Percentiles rank a stretch among this genome's conserved stretches.
Conservation (phyloP, 139 green algal species). For the Axilococcus clingmanii region DNA sequence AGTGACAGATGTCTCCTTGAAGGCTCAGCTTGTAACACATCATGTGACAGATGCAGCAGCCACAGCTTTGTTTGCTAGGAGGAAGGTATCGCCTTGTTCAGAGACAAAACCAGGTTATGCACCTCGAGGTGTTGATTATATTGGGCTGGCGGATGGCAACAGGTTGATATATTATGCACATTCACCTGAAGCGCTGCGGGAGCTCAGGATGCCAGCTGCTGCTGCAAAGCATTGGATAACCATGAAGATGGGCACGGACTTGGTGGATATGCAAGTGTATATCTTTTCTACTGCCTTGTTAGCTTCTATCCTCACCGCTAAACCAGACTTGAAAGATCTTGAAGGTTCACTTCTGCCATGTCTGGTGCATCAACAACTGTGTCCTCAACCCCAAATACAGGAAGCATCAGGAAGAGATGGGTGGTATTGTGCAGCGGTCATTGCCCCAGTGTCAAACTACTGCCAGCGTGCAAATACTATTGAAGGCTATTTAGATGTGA, state of each 20-base stretch:
- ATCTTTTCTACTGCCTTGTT: conserved; percentile 42
- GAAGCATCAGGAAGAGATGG: not conserved
- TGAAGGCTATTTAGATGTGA: conserved; percentile 28
- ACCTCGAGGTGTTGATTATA: conserved; percentile 69
- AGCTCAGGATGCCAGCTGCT: conserved; percentile 37
- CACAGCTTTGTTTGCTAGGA: conserved; percentile 48
- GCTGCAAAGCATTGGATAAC: conserved; percentile 15
- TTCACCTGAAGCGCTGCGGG: conserved; percentile 36
- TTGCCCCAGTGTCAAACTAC: conserved; percentile 18
- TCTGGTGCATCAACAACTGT: conserved; percentile 44
- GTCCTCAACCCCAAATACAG: too few relatives aligned
- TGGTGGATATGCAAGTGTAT: conserved; percentile 49
- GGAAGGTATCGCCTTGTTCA: conserved; percentile 33
- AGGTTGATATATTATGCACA: conserved; percentile 59
- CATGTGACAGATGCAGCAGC: conserved; percentile 34
- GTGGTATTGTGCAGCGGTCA: conserved; percentile 19
- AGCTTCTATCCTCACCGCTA: conserved; percentile 28
- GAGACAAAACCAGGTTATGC: conserved; percentile 72
- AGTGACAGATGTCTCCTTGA: conserved; percentile 45
- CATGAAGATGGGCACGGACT: conserved; percentile 32
- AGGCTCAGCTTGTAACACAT: conserved; percentile 30
- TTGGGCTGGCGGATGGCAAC: conserved; percentile 20
- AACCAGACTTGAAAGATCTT: conserved; percentile 27
- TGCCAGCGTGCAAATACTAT: conserved; percentile 31
- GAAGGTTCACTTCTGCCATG: conserved; percentile 54